Evolutionary conservation across 768 basidiomycete genomes (phyloP), one percentile per base, ranked within the genome.

Genomic region (Dioszegia hungarica): DNA sequence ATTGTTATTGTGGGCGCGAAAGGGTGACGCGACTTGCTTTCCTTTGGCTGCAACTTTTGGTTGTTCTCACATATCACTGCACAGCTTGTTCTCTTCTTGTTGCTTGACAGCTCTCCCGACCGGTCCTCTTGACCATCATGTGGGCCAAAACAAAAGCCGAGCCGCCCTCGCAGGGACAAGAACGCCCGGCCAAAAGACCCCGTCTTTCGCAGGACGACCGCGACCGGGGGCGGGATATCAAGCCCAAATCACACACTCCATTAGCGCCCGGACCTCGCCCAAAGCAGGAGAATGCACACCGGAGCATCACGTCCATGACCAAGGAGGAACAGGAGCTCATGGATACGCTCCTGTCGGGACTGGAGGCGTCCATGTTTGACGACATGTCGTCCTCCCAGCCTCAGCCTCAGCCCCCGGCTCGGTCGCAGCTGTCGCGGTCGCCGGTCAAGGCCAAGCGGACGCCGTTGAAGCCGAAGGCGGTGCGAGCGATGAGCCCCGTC

Each of bases 261-360:
- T n/a, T n/a, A n/a, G n/a, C n/a, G n/a, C n/a, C n/a, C n/a, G n/a
- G n/a, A n/a, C n/a, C n/a, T n/a, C n/a, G n/a, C n/a, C n/a, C n/a
- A n/a, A n/a, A n/a, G n/a, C n/a, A n/a, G n/a, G n/a, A n/a, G n/a
- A n/a, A n/a, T n/a, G n/a, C n/a, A n/a, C n/a, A n/a, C n/a, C n/a
- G n/a, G n/a, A n/a, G n/a, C n/a, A n/a, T n/a, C n/a, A n/a, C n/a
- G n/a, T n/a, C 45, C 11, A 19, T 48, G n/a, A 40, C 34, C n/a
- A 58, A 70, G 47, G 83, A 83, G 37, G 86, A 88, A 60, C 79
- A 80, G 25, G 82, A 75, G 3, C 84, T 89, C 67, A 81, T 89
- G 79, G 75, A 78, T 14, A 75, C 66, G 25, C 67, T 87, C 1
- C 72, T 87, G 41, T 69, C 78, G 0, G 82, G 80, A 27, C 72